Conservation (phyloP, 768 basidiomycete species). For the Termitomyces sp. region DNA sequence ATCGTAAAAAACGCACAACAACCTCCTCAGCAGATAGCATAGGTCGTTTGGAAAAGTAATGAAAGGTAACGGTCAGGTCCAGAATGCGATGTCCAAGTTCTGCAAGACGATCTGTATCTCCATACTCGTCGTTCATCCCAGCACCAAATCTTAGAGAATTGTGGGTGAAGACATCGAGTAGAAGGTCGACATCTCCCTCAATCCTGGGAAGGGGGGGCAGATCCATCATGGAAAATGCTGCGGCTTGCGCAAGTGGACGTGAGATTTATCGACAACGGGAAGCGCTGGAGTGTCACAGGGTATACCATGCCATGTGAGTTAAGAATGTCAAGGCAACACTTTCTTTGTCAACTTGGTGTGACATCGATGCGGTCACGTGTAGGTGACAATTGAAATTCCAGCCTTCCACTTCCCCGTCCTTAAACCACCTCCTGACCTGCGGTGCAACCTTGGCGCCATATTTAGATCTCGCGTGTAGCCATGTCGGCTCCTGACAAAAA, state of each 20-base stretch:
- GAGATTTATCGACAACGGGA: neutral
- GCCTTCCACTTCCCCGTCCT: neutral
- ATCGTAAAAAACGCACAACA: slow-evolving; percentile 29
- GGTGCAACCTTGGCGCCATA: neutral
- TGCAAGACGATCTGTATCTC: slow-evolving; percentile 57
- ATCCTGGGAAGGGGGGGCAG: slow-evolving; percentile 53
- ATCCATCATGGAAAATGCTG: slow-evolving; percentile 1
- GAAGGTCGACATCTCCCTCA: slow-evolving; percentile 47
- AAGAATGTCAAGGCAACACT: neutral
- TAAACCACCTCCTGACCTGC: neutral
- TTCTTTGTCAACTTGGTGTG: neutral
- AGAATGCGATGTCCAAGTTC: slow-evolving; percentile 53
- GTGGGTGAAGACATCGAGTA: slow-evolving; percentile 60
- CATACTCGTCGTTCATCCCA: slow-evolving; percentile 42
- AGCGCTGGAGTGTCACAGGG: neutral
- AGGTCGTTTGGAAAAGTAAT: slow-evolving; percentile 45
- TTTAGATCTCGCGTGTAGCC: neutral
- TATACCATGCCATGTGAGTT: neutral
- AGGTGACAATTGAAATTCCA: neutral
- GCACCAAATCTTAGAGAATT: slow-evolving; percentile 30
- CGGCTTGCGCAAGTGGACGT: neutral
- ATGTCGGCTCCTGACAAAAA: slow-evolving; percentile 20
- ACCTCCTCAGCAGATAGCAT: slow-evolving; percentile 38
- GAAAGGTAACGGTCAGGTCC: slow-evolving; percentile 47
- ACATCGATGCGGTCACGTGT: slow-evolving; percentile 16